Conservation (phyloP, 2,329 filamentous ascomycete genomes). For the Pleurostoma richardsiae region DNA sequence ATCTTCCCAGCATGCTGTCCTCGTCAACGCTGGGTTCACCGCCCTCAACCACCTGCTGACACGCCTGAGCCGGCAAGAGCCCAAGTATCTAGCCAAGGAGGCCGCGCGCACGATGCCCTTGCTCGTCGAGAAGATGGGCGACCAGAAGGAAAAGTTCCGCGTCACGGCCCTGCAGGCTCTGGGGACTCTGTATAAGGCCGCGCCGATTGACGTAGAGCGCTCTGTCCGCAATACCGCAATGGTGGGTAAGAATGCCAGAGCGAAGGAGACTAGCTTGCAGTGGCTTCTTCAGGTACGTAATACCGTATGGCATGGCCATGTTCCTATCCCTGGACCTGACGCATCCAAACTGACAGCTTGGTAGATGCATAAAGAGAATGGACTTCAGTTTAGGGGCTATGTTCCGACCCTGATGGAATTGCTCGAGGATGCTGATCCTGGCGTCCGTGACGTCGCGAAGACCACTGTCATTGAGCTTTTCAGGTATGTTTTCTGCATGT, state of each 20-base stretch:
- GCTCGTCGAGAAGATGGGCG: conserved; percentile 79
- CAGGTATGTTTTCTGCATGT: conserved; percentile 42
- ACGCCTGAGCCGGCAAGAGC: conserved; percentile 78
- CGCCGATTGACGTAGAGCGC: conserved; percentile 70
- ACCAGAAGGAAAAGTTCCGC: conserved; percentile 81
- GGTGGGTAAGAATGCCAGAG: conserved; percentile 72
- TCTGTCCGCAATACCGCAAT: conserved; percentile 75
- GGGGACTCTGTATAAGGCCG: conserved; percentile 68
- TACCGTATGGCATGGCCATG: neutral
- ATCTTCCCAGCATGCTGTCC: conserved; percentile 67
- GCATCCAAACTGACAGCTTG: conserved; percentile 13
- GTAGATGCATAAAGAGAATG: conserved; percentile 76
- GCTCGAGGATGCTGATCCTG: conserved; percentile 84
- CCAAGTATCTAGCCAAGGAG: conserved; percentile 66
- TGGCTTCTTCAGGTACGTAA: conserved; percentile 71
- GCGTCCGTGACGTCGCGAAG: conserved; percentile 82
- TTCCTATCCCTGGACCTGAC: conserved; percentile 9
- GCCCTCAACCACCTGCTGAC: conserved; percentile 84
- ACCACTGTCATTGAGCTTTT: conserved; percentile 82
- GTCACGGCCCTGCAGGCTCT: conserved; percentile 70
- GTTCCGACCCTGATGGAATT: conserved; percentile 79
- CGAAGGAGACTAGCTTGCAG: conserved; percentile 78
- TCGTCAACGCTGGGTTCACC: conserved; percentile 80
- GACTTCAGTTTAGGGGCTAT: conserved; percentile 75
- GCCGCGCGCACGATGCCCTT: conserved; percentile 67